These are phyloP conservation scores for Ballota nigra DNA, from an alignment of 257 asterid genomes.

Conservation along the genomic window DNA sequence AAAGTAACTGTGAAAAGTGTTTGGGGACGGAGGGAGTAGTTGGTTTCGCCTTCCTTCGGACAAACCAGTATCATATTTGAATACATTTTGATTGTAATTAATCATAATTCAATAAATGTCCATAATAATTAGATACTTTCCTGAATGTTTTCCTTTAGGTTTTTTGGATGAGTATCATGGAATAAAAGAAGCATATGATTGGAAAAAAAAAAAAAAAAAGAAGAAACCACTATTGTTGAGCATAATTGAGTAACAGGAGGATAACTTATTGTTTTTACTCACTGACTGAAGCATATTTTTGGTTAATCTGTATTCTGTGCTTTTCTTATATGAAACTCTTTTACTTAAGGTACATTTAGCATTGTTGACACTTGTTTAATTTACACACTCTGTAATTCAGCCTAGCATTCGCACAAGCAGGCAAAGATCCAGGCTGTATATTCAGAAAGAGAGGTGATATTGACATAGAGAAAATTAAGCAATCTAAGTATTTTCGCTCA, in stretches of 20 bases:
- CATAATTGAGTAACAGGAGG: constrained; percentile 8
- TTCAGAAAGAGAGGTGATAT: constrained; percentile 60
- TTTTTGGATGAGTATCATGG: background rate
- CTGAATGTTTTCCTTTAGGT: background rate
- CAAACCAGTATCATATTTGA: background rate
- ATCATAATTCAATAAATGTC: background rate
- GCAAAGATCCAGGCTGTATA: constrained; percentile 57
- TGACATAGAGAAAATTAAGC: constrained; percentile 62
- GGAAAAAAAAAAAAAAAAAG: too few relatives aligned
- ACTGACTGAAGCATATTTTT: background rate
- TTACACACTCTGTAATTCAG: constrained; percentile 37
- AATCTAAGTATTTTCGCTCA: constrained; percentile 63
- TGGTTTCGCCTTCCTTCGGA: background rate
- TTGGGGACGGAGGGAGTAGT: too few relatives aligned
- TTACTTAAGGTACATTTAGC: background rate
- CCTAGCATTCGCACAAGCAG: constrained; percentile 92
- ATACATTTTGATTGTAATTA: background rate
- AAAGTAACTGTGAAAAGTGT: too few relatives aligned
- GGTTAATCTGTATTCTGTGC: constrained; percentile 4
- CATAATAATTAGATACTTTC: background rate
- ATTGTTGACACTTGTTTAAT: constrained; percentile 17
- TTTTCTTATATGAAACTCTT: background rate
- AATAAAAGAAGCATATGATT: background rate
- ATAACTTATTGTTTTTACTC: background rate
- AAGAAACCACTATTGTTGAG: background rate